phyloP scores from a whole-genome alignment of 352 stramenopile species.

The Phytophthora podocarpi region DNA sequence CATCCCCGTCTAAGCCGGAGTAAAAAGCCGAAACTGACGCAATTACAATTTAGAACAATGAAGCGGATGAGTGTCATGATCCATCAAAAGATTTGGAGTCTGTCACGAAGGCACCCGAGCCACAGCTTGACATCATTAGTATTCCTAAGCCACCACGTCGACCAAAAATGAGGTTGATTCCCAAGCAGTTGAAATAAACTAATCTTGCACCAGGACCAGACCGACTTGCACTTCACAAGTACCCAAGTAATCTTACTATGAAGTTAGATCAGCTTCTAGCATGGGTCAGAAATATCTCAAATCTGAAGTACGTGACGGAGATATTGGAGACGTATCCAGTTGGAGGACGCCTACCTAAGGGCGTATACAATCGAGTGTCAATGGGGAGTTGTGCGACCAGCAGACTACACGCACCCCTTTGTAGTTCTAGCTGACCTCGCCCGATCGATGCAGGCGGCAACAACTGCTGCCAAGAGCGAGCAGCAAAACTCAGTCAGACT shows the following conservation, averaged over 20 bases:
- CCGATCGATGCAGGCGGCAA: not conserved
- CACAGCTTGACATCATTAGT: too few relatives aligned
- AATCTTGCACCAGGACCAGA: not conserved
- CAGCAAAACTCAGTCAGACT: not conserved
- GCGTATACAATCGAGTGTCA: not conserved
- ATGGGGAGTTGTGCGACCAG: not conserved
- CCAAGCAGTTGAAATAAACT: not conserved
- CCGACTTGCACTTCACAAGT: conserved; percentile 8
- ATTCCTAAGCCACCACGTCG: too few relatives aligned
- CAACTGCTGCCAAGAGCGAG: not conserved
- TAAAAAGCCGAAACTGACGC: too few relatives aligned
- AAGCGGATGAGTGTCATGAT: not conserved
- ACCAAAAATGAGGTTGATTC: too few relatives aligned
- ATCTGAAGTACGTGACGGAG: conserved; percentile 3
- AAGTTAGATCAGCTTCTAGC: not conserved
- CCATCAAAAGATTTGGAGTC: too few relatives aligned
- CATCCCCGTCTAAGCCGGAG: too few relatives aligned
- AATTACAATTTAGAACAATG: too few relatives aligned
- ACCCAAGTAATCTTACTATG: not conserved
- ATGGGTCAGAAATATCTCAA: not conserved
- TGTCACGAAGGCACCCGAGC: too few relatives aligned
- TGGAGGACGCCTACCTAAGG: conserved; percentile 8
- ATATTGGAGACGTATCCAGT: conserved; percentile 8
- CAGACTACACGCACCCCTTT: conserved; percentile 6
- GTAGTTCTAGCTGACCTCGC: conserved; percentile 1